Conservation (phyloP, 139 green algal genomes). For the Nannochloris sp. region DNA sequence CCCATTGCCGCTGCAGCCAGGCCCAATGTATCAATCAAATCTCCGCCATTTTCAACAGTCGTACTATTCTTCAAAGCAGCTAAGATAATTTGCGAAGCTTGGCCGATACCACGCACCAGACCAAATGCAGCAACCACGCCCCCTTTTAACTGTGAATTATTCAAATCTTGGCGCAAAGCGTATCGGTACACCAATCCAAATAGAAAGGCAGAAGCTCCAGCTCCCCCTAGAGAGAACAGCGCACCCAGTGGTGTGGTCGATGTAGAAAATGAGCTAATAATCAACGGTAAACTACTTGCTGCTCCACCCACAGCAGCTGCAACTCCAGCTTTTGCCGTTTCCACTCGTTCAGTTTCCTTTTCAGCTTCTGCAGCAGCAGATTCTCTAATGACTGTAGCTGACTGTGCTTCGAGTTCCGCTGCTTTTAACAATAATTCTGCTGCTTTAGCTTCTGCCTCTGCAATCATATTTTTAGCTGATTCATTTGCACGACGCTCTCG, state of each 20-base stretch:
- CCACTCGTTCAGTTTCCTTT: constrained; percentile 43
- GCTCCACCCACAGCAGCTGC: constrained; percentile 34
- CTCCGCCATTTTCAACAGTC: not conserved
- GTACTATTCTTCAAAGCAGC: not conserved
- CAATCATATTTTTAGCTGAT: constrained; percentile 22
- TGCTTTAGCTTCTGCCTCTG: constrained; percentile 55
- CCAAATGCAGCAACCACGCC: constrained; percentile 57
- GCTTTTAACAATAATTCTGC: constrained; percentile 46
- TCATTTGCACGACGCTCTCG: not conserved
- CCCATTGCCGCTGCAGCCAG: constrained; percentile 36
- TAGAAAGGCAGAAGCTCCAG: constrained; percentile 31
- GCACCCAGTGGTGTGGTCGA: not conserved
- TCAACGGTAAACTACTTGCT: constrained; percentile 34
- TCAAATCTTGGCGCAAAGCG: constrained; percentile 30
- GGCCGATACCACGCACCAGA: constrained; percentile 38
- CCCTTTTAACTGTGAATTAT: constrained; percentile 40
- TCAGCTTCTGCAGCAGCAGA: not conserved
- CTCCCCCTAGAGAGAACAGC: constrained; percentile 19
- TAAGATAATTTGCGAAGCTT: constrained; percentile 21
- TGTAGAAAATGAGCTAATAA: not conserved
- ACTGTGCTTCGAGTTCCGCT: constrained; percentile 38
- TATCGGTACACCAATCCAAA: constrained; percentile 62
- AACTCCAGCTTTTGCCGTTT: constrained; percentile 52
- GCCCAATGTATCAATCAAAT: constrained; percentile 32
- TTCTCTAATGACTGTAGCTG: constrained; percentile 3